Base-by-base conservation (phyloP, 2,329 filamentous ascomycete species). In the Aureobasidium lini region DNA sequence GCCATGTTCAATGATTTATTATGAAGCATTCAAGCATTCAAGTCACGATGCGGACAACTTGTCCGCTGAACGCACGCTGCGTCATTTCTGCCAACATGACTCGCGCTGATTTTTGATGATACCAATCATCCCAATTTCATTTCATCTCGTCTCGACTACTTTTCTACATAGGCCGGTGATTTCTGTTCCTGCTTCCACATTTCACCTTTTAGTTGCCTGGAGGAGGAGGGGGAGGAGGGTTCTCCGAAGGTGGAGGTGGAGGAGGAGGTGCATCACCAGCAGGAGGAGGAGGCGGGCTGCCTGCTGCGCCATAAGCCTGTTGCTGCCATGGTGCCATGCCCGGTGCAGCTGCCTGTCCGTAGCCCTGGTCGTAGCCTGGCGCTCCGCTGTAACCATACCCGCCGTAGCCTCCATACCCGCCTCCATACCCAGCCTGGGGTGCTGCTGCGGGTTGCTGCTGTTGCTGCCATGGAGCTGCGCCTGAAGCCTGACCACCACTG, bases 221-320 rank as follows among this genome's bases (percentile, higher is more conserved):
- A 31, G 57, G 57, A 23, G 84, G 84, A 28, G 87, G 85, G 23
- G 84, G 85, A 13, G 82, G 85, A 39, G 85, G 84, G 60, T 85
- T 81, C 63, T 84, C 84, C 64, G 78, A 77, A 58, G 79, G 80
- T 62, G 82, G 81, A 28, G 83, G 81, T n/a, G 84, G 82, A 1
- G 84, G 83, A 29, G 85, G 84, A 50, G 57, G 50, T 13, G 60
- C 60, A 44, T 82, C 82, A 60, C 79, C 75, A 68, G 86, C 84
- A 61, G 87, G 82, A 23, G 60, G 61, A 18, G 85, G 83, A 63
- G 79, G 78, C 65, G 71, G 69, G 50, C 68, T 71, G 23, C 71
- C 66, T 37, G 65, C 62, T n/a, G 39, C 50, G 28, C 54, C 54
- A 8, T 57, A 57, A 15, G 18, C 43, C 7, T 57, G 54, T 28